phyloP scores from a whole-genome alignment of 1,139 yeast species.

The Yamadazyma diddensiae region DNA sequence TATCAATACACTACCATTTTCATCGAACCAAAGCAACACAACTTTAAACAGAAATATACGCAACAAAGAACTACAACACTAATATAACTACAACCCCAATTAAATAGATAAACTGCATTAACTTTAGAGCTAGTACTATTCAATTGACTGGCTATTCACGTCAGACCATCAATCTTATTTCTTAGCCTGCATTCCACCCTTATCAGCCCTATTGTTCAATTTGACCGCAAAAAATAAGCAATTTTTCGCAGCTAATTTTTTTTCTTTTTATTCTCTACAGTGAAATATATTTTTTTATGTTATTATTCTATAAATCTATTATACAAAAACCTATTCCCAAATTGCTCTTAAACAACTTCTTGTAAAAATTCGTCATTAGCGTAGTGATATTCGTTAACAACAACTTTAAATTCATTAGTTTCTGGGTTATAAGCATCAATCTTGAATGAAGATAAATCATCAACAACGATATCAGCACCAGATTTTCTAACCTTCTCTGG shows the following conservation, averaged over 20 bases:
- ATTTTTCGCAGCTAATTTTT: neutral
- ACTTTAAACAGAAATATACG: too few species aligned
- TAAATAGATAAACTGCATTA: too few species aligned
- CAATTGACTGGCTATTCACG: too few species aligned
- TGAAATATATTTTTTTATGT: neutral
- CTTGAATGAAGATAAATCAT: conserved; percentile 55
- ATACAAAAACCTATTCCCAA: conserved; percentile 2
- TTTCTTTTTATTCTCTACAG: neutral
- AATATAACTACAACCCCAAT: too few species aligned
- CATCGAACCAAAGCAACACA: too few species aligned
- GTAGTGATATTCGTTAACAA: conserved; percentile 42
- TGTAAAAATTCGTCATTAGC: conserved; percentile 46
- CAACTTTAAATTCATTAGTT: conserved; percentile 47
- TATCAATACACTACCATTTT: too few species aligned
- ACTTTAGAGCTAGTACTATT: too few species aligned
- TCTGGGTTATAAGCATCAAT: conserved; percentile 43
- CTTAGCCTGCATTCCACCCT: too few species aligned
- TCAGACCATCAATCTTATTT: too few species aligned
- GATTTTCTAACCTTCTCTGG: conserved; percentile 65
- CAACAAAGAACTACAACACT: too few species aligned
- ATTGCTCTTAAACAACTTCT: conserved; percentile 6
- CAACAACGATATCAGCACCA: conserved; percentile 80
- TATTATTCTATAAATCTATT: conserved; percentile 1
- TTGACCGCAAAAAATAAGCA: neutral
- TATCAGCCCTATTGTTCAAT: too few species aligned